Conservation (phyloP, 768 basidiomycete species). For the Serendipita sp. region DNA sequence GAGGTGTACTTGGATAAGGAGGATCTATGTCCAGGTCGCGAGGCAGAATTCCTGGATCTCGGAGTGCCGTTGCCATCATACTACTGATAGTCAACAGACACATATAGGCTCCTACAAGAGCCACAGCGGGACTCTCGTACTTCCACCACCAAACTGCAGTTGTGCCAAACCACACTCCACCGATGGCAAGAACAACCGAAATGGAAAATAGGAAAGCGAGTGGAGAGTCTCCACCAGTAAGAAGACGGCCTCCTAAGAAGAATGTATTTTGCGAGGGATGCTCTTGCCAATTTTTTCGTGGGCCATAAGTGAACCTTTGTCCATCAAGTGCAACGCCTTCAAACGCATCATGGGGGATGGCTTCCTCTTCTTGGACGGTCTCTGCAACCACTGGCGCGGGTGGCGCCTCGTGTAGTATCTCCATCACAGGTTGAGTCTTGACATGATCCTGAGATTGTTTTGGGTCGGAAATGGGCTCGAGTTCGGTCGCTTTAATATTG, state of each 20-base stretch:
- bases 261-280: slow-evolving; percentile 66
- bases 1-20: slow-evolving; percentile 47
- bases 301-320: slow-evolving; percentile 24
- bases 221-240: slow-evolving; percentile 77
- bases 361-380: background rate
- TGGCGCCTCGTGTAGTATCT: background rate
- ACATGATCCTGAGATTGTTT: background rate
- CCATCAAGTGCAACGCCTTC: slow-evolving; percentile 21
- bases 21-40: slow-evolving; percentile 75
- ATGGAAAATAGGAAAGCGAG: slow-evolving; percentile 63
- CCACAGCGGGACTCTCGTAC: slow-evolving; percentile 53
- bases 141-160: slow-evolving; percentile 85
- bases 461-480: background rate
- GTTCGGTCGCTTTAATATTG: background rate
- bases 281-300: slow-evolving; percentile 35
- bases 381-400: background rate
- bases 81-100: slow-evolving; percentile 49
- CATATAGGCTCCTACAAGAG: slow-evolving; percentile 47
- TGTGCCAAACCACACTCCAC: slow-evolving; percentile 75
- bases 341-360: background rate
- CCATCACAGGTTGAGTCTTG: background rate
- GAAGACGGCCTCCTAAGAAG: slow-evolving; percentile 48
- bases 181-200: slow-evolving; percentile 42
- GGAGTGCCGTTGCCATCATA: slow-evolving; percentile 66
- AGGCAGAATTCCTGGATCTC: slow-evolving; percentile 81